These are phyloP conservation scores for Chaetomidium leptoderma DNA, from an alignment of 495 filamentous ascomycete species.

Conservation along the genomic window DNA sequence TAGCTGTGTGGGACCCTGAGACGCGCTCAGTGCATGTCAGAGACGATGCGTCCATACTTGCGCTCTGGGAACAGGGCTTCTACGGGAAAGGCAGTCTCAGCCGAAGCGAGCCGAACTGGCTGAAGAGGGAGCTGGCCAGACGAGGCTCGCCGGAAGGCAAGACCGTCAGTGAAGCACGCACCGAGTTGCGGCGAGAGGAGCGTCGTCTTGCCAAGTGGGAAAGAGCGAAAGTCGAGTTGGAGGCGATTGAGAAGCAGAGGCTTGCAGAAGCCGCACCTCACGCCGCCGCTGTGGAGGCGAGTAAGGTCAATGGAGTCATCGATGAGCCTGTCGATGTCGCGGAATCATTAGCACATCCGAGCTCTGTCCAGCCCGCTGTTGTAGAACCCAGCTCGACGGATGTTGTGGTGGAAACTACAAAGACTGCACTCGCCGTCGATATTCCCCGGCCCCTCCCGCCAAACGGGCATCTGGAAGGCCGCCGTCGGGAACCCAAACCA, in stretches of 20 bases:
- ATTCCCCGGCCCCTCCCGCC: background rate
- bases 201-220: slow-evolving; percentile 82
- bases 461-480: background rate
- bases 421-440: background rate
- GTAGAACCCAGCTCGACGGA: background rate
- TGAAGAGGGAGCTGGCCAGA: slow-evolving; percentile 72
- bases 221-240: slow-evolving; percentile 75
- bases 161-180: slow-evolving; percentile 68
- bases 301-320: background rate
- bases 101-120: slow-evolving; percentile 89
- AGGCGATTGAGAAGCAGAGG: slow-evolving; percentile 69
- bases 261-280: slow-evolving; percentile 53
- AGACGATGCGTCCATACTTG: slow-evolving; percentile 65
- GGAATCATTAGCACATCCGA: background rate
- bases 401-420: background rate
- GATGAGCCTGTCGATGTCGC: background rate
- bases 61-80: slow-evolving; percentile 92
- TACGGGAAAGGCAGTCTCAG: slow-evolving; percentile 92
- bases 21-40: slow-evolving; percentile 83
- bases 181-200: slow-evolving; percentile 70
- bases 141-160: slow-evolving; percentile 54
- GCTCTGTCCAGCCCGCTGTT: background rate
- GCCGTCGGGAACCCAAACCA: background rate
- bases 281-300: background rate
- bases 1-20: slow-evolving; percentile 69